Percentiles rank a stretch among this genome's conserved stretches.
Conservation (phyloP, 1,284 basidiomycete species). For the Cutaneotrichosporon sp. region DNA sequence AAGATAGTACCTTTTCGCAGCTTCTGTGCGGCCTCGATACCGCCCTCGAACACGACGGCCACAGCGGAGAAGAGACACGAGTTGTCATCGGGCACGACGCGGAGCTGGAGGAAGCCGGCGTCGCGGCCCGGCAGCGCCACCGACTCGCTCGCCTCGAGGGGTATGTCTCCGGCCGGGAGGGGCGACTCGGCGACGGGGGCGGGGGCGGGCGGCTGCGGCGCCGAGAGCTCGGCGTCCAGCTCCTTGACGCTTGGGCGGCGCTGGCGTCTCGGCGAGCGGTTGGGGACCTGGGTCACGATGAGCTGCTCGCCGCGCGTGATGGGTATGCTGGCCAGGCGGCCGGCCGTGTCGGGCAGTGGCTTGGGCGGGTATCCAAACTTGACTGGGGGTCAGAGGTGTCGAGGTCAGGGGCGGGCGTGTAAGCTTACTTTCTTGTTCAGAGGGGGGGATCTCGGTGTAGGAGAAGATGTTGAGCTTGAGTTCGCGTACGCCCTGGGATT, state of each 20-base stretch:
- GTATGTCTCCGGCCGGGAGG: conserved; percentile 22
- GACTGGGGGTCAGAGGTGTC: conserved; percentile 58
- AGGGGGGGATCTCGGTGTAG: conserved; percentile 69
- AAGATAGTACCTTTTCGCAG: conserved; percentile 41
- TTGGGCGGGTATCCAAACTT: conserved; percentile 82
- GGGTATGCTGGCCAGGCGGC: conserved; percentile 72
- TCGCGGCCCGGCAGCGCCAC: conserved; percentile 52
- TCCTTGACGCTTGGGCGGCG: conserved; percentile 43
- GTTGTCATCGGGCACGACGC: conserved; percentile 90
- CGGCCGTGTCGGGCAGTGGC: conserved; percentile 67
- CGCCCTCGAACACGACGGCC: conserved; percentile 79
- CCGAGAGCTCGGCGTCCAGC: conserved; percentile 37
- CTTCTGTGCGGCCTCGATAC: conserved; percentile 60
- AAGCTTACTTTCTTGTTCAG: conserved; percentile 71
- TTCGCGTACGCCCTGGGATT: conserved; percentile 65
- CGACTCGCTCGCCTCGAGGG: conserved; percentile 29
- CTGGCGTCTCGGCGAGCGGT: conserved; percentile 17
- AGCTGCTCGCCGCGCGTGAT: conserved; percentile 77
- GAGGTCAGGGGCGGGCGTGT: not conserved
- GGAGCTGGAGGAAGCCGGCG: conserved; percentile 52
- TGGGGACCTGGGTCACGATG: conserved; percentile 63
- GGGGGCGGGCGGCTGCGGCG: conserved; percentile 28
- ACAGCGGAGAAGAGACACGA: conserved; percentile 87
- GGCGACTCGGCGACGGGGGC: conserved; percentile 18
- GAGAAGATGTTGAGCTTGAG: conserved; percentile 70